Evolutionary conservation across 768 basidiomycete genomes (phyloP), one percentile per base, ranked within the genome.

Genomic region (Auricularia auricula-judae): DNA sequence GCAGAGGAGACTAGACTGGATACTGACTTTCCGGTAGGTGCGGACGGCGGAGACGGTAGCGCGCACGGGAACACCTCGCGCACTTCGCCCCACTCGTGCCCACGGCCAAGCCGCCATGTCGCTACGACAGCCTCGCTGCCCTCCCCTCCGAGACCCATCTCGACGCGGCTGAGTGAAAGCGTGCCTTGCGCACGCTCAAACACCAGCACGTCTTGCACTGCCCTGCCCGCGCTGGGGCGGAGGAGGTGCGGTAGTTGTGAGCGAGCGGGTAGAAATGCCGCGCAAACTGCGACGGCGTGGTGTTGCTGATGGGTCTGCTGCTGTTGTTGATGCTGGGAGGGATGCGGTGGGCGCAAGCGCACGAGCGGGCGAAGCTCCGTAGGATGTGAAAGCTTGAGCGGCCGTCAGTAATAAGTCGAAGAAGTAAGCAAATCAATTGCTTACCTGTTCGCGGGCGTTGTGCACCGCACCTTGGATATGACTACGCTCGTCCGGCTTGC

Each of bases 181-280:
- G 79, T 74, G 0, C 82, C 82, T 47, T 84, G 82, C 0, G 72
- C 73, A 0, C 86, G 83, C 69, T 90, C 86, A 68, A 91, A 89
- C 2, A 89, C 69, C 18, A 90, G 78, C 3, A 89, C 66, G 65
- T 91, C 88, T 71, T 87, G 87, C 82, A 65, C 84, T 84, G 21
- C 72, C 72, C 4, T 71, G 74, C 53, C 33, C 14, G 36, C 65
- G 65, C 3, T 65, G 63, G 68, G 74, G 33, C 66, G 76, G 33
- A 73, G 63, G 16, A 47, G 35, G 36, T 59, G 56, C 16, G 29
- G 56, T 10, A 33, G 56, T 10, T 34, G 11, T 29, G 47, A 51
- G 14, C 18, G 18, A 10, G 56, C 21, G 5, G 56, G 21, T 7
- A 59, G 34, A 18, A 59, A 59, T 18, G 56, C 18, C 56, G 23